These are phyloP conservation scores for Eucalyptus polyanthemos DNA, from an alignment of 345 rosid species.

Conservation along the genomic window DNA sequence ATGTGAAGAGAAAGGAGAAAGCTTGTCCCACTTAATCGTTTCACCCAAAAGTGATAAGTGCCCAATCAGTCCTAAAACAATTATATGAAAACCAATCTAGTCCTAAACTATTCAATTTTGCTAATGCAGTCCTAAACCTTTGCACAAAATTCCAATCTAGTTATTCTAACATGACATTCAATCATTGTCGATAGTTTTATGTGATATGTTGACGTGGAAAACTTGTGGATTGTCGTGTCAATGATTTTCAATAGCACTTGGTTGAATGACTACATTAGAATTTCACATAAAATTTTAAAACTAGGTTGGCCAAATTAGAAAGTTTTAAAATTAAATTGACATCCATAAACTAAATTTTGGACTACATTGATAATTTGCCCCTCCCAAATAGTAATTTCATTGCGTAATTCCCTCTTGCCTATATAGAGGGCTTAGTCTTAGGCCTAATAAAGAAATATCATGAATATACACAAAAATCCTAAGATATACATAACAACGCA, in stretches of 20 bases:
- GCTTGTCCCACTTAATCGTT: not conserved
- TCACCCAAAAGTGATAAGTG: not conserved
- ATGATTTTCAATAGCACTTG: not conserved
- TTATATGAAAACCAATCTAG: not conserved
- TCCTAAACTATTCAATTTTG: not conserved
- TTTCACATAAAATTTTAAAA: not conserved
- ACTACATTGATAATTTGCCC: not conserved
- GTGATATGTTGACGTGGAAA: not conserved
- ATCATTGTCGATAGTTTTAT: not conserved
- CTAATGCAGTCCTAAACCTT: not conserved
- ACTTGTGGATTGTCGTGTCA: not conserved
- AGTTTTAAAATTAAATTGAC: not conserved
- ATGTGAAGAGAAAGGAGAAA: not conserved
- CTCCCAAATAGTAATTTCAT: not conserved
- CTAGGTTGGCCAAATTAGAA: not conserved
- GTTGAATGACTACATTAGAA: not conserved
- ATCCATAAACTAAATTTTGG: not conserved
- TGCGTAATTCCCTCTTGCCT: not conserved
- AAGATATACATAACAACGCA: not conserved
- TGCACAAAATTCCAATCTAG: not conserved
- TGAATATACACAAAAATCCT: not conserved
- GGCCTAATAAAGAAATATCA: not conserved
- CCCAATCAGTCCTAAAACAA: not conserved
- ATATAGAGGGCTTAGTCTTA: not conserved
- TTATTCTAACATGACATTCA: not conserved